Evolutionary conservation across 1,284 basidiomycete species (phyloP), one percentile per base, ranked within the genome.

Genomic region (Puccinia triticina): DNA sequence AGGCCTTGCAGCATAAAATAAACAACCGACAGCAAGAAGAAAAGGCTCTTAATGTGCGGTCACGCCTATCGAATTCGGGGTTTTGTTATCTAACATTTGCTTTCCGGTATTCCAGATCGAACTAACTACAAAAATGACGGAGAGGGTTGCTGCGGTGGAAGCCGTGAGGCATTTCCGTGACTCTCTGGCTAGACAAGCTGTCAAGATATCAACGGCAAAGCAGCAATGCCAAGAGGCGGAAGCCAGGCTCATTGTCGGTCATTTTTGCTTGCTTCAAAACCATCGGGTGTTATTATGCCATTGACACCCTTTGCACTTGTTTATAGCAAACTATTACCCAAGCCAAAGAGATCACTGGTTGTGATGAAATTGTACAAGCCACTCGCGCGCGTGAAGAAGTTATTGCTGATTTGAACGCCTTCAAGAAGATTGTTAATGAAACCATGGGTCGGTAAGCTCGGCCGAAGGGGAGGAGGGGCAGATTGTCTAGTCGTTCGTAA

Each of bases 281-380:
- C 23, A n/a, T n/a, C 32, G 7, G 23, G 26, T 29, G 46, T 75
- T 72, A 29, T 50, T 12, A 72, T 48, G 23, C 26, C 23, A 50
- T 29, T 72, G 46, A 37, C 32, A n/a, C 37, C 18, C 1, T 18
- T 26, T 21, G 34, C 23, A n/a, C 21, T 32, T 29, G 40, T 53
- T 53, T 34, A 2, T 48, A 81, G 78, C 23, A 55, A 34, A 53
- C 48, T 0, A 81, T 72, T 10, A 57, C 50, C 14, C 57, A 81
- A 73, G 69, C 78, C 55, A 81, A 61, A 21, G 40, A 81, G 46
- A 34, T 81, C 0, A 23, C 67, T 32, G 69, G 69, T 26, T 74
- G 55, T 1, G 57, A 57, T 16, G 69, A 73, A n/a, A 59, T 74
- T n/a, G 12, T 81, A 8, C 12, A 0, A 4, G 72, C 69, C 29